Evolutionary conservation across 2,329 filamentous ascomycete species (phyloP).

Genomic region (Ilyonectria robusta): DNA sequence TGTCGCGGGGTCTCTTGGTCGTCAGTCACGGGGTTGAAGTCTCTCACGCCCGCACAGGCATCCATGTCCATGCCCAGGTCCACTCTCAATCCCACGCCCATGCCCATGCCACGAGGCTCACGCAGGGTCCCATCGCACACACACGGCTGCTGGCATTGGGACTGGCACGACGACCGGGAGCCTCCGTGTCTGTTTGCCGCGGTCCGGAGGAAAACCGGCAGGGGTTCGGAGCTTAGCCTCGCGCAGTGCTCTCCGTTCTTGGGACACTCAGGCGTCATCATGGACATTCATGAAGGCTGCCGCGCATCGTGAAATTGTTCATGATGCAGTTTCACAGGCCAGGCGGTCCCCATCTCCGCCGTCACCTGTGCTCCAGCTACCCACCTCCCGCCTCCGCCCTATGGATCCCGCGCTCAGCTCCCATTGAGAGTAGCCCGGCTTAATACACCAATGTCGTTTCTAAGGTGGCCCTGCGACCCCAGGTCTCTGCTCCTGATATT

Average conservation of each 20-base stretch:
- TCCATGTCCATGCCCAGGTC: conserved; percentile 23
- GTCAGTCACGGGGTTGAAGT: conserved; percentile 23
- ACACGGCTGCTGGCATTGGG: conserved; percentile 37
- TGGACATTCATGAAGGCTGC: conserved; percentile 28
- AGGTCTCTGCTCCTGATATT: conserved; percentile 33
- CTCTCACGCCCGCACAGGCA: conserved; percentile 18
- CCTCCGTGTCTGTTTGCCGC: conserved; percentile 36
- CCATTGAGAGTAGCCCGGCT: conserved; percentile 3
- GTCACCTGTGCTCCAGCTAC: conserved; percentile 9
- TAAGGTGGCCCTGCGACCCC: background rate
- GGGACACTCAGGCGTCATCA: conserved; percentile 20
- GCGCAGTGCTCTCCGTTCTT: conserved; percentile 32
- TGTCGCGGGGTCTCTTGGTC: conserved; percentile 25
- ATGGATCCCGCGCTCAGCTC: conserved; percentile 4
- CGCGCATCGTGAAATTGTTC: conserved; percentile 35
- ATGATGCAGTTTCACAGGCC: conserved; percentile 36
- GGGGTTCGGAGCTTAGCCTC: conserved; percentile 38
- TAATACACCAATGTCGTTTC: conserved; percentile 16
- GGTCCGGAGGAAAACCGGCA: conserved; percentile 37
- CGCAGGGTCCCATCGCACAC: conserved; percentile 44
- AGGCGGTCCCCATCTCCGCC: conserved; percentile 17
- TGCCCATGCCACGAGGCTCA: conserved; percentile 41
- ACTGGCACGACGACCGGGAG: conserved; percentile 36
- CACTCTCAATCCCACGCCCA: conserved; percentile 22
- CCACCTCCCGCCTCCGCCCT: conserved; percentile 13